Evolutionary conservation across 2,329 filamentous ascomycete genomes (phyloP), one percentile per base, ranked within the genome.

Genomic region (Aspergillus piperis): DNA sequence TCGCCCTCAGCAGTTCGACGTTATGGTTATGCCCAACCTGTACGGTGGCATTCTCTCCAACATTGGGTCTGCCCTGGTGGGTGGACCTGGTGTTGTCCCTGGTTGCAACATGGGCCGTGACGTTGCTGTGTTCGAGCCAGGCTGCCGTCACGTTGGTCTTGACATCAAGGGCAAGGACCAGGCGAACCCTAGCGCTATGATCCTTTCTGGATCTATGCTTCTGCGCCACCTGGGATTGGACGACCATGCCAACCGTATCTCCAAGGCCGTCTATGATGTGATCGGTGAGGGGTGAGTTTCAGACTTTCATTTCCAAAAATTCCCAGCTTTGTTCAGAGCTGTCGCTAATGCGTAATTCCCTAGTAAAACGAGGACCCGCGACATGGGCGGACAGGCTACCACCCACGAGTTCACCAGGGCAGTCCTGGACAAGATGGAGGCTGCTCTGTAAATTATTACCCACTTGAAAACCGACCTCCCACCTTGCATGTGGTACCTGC

Each of bases 81-180:
- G 95, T 77, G 95, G 95, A 56, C 94, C 95, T 57, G 95, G 95
- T 81, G 91, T 99, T 69, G 95, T 99, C 48, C 95, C 95, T 62
- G 95, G 95, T 73, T 97, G 93, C 88, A 99, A 98, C 86, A 99
- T 99, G 93, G 95, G 95, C 75, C 91, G 95, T 69, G 93, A 99
- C 69, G 92, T 98, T 59, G 95, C 95, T 71, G 92, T 99, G 69
- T 99, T 99, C 80, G 95, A 99, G 86, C 95, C 95, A 63, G 95
- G 95, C 68, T 99, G 95, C 89, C 90, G 95, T 82, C 95, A 99
- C 86, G 95, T 99, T 76, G 95, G 95, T 81, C 90, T 99, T 53
- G 95, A 99, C 79, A 99, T 99, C 83, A 93, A 98, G 88, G 95
- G 95, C 84, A 97, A 97, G 86, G 93, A 97, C 81, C 92, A 98